A percentile compares a stretch with the other conserved stretches of the same genome.
phyloP scores from a whole-genome alignment of 1,284 basidiomycete species.

The Trichosporon faecale region DNA sequence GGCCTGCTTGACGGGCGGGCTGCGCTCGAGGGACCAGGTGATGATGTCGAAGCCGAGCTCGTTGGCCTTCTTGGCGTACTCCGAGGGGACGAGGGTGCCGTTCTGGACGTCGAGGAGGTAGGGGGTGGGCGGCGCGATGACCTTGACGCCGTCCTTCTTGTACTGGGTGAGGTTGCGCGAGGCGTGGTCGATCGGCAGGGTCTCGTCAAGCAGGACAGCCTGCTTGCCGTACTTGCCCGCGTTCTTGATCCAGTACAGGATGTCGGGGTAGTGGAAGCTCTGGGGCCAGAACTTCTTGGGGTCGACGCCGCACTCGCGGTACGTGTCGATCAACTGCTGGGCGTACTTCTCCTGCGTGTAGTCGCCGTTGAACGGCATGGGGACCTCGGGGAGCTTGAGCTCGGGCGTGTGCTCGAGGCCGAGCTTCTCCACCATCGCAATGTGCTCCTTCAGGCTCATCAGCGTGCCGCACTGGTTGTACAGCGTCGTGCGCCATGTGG shows the following conservation, averaged over 20 bases:
- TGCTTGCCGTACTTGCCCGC: slow-evolving; percentile 24
- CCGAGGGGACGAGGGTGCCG: slow-evolving; percentile 21
- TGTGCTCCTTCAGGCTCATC: slow-evolving; percentile 24
- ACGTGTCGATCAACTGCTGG: slow-evolving; percentile 24
- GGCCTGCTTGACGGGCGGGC: slow-evolving; percentile 15
- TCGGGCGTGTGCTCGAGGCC: slow-evolving; percentile 28
- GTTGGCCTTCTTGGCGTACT: slow-evolving; percentile 24
- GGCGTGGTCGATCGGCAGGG: slow-evolving; percentile 12
- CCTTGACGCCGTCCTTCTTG: slow-evolving; percentile 21
- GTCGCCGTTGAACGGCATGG: slow-evolving; percentile 27
- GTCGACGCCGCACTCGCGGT: slow-evolving; percentile 15
- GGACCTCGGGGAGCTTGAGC: slow-evolving; percentile 24
- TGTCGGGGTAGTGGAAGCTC: slow-evolving; percentile 25
- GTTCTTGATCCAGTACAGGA: slow-evolving; percentile 23
- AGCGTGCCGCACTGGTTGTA: slow-evolving; percentile 26
- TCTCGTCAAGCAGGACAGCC: slow-evolving; percentile 26
- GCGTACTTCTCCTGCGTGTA: slow-evolving; percentile 27
- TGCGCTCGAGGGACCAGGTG: slow-evolving; percentile 28
- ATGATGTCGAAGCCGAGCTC: slow-evolving; percentile 22
- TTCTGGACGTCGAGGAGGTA: slow-evolving; percentile 21
- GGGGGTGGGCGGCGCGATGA: slow-evolving; percentile 21
- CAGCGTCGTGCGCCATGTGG: slow-evolving; percentile 20
- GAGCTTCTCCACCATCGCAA: slow-evolving; percentile 19
- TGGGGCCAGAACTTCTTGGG: slow-evolving; percentile 23
- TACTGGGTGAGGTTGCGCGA: slow-evolving; percentile 8